Evolutionary conservation across 2,329 filamentous ascomycete genomes (phyloP).

Genomic region (Colletotrichum orchidophilum): DNA sequence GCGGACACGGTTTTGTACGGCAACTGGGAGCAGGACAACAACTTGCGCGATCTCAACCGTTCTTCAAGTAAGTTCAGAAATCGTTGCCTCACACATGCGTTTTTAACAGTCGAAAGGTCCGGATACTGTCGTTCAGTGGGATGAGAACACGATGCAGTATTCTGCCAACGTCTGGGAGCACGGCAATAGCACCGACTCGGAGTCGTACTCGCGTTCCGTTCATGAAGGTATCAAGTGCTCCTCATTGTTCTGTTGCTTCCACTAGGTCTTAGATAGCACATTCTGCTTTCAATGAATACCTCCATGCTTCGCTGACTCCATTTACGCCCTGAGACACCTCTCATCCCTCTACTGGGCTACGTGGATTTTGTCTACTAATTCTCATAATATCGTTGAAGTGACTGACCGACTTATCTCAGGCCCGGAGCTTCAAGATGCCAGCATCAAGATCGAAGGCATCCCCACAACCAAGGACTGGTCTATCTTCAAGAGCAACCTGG

Average conservation of each 20-base stretch:
- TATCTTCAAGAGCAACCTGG: constrained; percentile 28
- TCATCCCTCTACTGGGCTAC: neutral
- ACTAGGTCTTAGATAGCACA: no score
- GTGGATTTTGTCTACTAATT: neutral
- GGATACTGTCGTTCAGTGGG: constrained; percentile 24
- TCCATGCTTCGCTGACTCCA: no score
- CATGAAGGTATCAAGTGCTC: constrained; percentile 7
- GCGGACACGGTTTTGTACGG: constrained; percentile 28
- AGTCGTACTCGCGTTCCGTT: neutral
- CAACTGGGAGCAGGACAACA: constrained; percentile 31
- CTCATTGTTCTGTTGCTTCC: neutral
- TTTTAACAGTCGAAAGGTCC: constrained; percentile 12
- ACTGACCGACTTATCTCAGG: neutral
- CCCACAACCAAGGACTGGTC: constrained; percentile 24
- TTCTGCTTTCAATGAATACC: neutral
- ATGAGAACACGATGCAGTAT: neutral
- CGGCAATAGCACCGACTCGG: neutral
- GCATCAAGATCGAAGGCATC: neutral
- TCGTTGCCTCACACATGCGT: neutral
- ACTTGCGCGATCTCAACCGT: constrained; percentile 17
- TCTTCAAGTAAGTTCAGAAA: constrained; percentile 11
- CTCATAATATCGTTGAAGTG: no score
- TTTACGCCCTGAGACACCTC: no score
- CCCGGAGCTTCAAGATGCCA: neutral
- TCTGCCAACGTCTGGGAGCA: neutral